A percentile compares a stretch with the other conserved stretches of the same genome.
Evolutionary conservation across 129 eudicot genomes (phyloP).

Genomic region (Flaveria sonorensis): DNA sequence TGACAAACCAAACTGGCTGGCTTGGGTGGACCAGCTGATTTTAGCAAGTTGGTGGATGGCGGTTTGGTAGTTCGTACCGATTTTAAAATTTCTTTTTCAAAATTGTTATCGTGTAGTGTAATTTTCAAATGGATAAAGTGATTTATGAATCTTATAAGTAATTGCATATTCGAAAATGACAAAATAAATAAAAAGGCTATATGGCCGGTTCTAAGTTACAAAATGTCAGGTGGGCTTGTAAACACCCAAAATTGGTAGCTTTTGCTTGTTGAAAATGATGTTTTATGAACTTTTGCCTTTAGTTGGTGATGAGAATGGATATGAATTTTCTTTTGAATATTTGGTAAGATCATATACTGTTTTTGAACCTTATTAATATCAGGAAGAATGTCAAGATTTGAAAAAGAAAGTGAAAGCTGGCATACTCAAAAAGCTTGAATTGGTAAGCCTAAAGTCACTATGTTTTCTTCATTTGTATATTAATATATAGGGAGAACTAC

Average conservation of each 20-base stretch:
- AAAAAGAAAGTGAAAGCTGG: slow-evolving; percentile 58
- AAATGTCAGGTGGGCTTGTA: background rate
- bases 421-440: slow-evolving; percentile 53
- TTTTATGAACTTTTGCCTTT: background rate
- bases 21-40: background rate
- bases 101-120: background rate
- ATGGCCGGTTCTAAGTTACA: background rate
- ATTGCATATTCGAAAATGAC: background rate
- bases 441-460: slow-evolving; percentile 47
- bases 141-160: background rate
- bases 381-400: slow-evolving; percentile 82
- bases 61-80: background rate
- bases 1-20: background rate
- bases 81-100: background rate
- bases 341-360: background rate
- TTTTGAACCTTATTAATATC: slow-evolving; percentile 22
- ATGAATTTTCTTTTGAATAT: background rate
- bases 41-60: background rate
- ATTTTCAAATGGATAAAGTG: background rate
- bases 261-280: background rate
- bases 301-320: slow-evolving; percentile 2
- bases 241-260: background rate
- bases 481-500: too few species aligned
- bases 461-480: background rate
- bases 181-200: background rate